Base-by-base conservation (phyloP, 176 grass and related monocot species). In the Ampelocalamus luodianensis region DNA sequence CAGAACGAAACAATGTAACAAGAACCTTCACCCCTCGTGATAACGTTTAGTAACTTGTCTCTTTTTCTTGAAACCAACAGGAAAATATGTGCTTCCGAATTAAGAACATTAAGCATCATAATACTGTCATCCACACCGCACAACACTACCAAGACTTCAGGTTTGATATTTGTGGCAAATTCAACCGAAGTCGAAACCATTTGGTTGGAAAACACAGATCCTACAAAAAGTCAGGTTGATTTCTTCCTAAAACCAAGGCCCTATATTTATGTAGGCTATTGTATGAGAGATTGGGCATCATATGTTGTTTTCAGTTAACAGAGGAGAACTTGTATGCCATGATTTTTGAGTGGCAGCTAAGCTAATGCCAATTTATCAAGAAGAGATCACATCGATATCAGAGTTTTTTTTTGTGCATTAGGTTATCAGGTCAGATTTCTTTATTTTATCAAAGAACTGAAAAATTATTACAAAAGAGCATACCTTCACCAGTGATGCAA, bases 401-500 rank as follows among this genome's bases (percentile, higher is more conserved):
- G 7, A 18, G 17, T 27, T 29, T 20, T 54, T 76, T 32, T 36
- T 48, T 69, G 29, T 12, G 8, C 20, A 22, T 61, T 61, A 49
- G 0, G 39, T 86, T 86, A 49, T 20, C 0, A 4, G 46, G 0
- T 6, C 7, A 77, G 55, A 11, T 77, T 69, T 13, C 2, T 5
- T 23, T 64, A 8, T 67, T 32, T 61, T 62, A 29, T 68, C 40
- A 62, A 29, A 79, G 36, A 14, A 74, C 14, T 72, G 23, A 83
- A 65, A 27, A 10, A 11, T 45, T 63, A 45, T 0, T 77, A 64
- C 73, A 46, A 38, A 66, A 87, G 9, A 78, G 74, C 78, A 85
- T 90, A 90, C 96, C 96, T 98, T 90, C 40, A 98, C 85, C 62
- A 92, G 86, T 74, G 93, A 82, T 75, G 69, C 87, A 85, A 98